These are phyloP conservation scores for Effrenium voratum DNA, from an alignment of 73 alveolate genomes.

Conservation along the genomic window DNA sequence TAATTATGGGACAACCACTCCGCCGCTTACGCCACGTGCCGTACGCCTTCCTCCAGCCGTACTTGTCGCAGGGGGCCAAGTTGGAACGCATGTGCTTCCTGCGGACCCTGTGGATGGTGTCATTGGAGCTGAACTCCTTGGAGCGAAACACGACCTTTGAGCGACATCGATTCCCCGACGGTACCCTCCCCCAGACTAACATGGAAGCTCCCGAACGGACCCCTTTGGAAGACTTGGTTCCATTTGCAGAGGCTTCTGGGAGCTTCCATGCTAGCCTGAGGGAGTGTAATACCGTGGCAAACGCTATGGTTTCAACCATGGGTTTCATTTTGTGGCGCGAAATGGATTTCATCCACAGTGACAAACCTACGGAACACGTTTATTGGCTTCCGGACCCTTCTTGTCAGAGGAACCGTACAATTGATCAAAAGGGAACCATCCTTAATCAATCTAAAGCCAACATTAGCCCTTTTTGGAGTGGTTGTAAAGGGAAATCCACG, in stretches of 20 bases:
- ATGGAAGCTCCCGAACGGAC: too few species aligned
- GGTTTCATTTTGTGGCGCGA: background rate
- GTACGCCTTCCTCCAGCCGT: conserved; percentile 77
- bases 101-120: conserved; percentile 87
- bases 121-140: conserved; percentile 82
- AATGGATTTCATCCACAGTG: too few species aligned
- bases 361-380: too few species aligned
- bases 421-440: too few species aligned
- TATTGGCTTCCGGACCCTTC: too few species aligned
- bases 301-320: background rate
- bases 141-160: background rate
- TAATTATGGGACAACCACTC: background rate
- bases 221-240: too few species aligned
- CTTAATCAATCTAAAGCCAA: too few species aligned
- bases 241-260: background rate
- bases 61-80: conserved; percentile 78
- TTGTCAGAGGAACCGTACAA: too few species aligned
- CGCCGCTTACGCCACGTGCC: background rate
- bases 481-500: too few species aligned
- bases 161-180: too few species aligned
- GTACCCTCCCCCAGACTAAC: too few species aligned
- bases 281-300: background rate
- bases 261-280: background rate
- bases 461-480: too few species aligned
- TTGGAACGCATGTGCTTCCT: conserved; percentile 71